Evolutionary conservation across 176 grass and related monocot genomes (phyloP), one percentile per base, ranked within the genome.

Genomic region (Hyparrhenia diplandra): DNA sequence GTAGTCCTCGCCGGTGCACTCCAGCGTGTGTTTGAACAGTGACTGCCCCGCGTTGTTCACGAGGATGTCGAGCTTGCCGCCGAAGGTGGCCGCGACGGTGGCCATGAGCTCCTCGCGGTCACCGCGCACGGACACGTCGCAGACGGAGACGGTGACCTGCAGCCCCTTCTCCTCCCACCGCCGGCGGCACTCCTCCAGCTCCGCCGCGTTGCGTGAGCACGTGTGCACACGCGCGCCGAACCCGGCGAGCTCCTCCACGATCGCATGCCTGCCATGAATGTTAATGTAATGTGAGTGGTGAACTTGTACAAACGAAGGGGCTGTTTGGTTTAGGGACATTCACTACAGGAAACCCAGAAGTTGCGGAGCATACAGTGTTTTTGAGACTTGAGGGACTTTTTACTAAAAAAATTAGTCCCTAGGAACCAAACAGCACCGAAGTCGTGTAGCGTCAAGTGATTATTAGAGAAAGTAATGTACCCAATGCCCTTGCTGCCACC

Each of bases 401-500:
- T n/a, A n/a, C n/a, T n/a, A n/a, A n/a, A n/a, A n/a, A n/a, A n/a
- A n/a, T n/a, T n/a, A n/a, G n/a, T n/a, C n/a, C n/a, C n/a, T n/a
- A n/a, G n/a, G n/a, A n/a, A n/a, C n/a, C n/a, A n/a, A n/a, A n/a
- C n/a, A n/a, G n/a, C n/a, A n/a, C n/a, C n/a, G n/a, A n/a, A n/a
- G n/a, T n/a, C n/a, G n/a, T n/a, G n/a, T n/a, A n/a, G n/a, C n/a
- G n/a, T n/a, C n/a, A n/a, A n/a, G n/a, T n/a, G n/a, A n/a, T n/a
- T n/a, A n/a, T n/a, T n/a, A n/a, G n/a, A n/a, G n/a, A n/a, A n/a
- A n/a, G n/a, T n/a, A n/a, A n/a, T n/a, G n/a, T 77, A 79, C 86
- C 83, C 88, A 0, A 89, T 89, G 11, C 87, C 83, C 58, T 78
- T 89, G 77, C 77, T 89, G 43, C 87, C 87, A 49, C 83, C 83